Conservation (phyloP, 805 yeast species). For the Wickerhamomyces canadensis region DNA sequence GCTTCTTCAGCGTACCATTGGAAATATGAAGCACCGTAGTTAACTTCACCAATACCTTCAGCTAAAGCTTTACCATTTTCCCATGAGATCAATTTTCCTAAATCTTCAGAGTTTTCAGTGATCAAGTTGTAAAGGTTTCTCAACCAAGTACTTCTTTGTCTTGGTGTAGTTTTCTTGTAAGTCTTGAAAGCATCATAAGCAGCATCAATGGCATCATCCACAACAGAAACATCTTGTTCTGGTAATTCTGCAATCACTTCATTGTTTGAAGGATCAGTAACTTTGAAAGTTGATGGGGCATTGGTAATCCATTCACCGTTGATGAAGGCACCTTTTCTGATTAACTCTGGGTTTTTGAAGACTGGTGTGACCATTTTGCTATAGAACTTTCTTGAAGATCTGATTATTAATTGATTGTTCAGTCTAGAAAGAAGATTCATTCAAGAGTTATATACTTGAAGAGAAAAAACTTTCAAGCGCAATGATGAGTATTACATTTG, state of each 20-base stretch:
- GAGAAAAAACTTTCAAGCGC: too few species aligned
- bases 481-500: too few species aligned
- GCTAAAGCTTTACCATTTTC: constrained; percentile 55
- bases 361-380: constrained; percentile 17
- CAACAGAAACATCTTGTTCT: constrained; percentile 52
- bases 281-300: constrained; percentile 45
- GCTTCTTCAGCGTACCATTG: constrained; percentile 83
- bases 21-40: constrained; percentile 66
- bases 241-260: constrained; percentile 53
- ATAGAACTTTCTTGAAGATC: neutral
- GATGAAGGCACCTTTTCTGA: constrained; percentile 56
- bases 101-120: constrained; percentile 50
- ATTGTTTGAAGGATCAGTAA: constrained; percentile 73
- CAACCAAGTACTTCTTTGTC: constrained; percentile 45
- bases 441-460: too few species aligned
- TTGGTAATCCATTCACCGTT: constrained; percentile 68
- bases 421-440: neutral
- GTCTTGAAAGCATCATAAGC: constrained; percentile 41
- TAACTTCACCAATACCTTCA: constrained; percentile 51
- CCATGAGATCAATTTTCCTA: constrained; percentile 51
- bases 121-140: constrained; percentile 45
- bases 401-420: too few species aligned
- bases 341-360: constrained; percentile 43
- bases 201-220: constrained; percentile 49
- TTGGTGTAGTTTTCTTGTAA: constrained; percentile 42